Conservation (phyloP, 2,329 filamentous ascomycete genomes). For the Diaporthe citrichinensis region DNA sequence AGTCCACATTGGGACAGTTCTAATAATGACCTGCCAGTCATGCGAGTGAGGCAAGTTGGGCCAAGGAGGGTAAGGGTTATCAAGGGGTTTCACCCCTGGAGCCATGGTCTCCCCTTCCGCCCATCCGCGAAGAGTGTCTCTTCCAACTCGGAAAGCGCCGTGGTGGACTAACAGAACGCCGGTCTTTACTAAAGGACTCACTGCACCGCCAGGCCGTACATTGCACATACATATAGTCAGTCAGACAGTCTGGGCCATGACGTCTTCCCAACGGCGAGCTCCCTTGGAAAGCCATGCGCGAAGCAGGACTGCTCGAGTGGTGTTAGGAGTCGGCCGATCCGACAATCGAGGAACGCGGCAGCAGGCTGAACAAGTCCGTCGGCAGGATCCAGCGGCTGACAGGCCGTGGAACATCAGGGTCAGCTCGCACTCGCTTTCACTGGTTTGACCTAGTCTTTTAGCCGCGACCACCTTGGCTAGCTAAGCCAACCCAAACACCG, state of each 20-base stretch:
- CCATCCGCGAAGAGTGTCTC: not conserved
- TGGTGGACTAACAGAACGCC: no score
- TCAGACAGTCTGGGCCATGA: no score
- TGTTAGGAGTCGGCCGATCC: not conserved
- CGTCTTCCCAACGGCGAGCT: not conserved
- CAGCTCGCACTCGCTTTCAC: constrained; percentile 21
- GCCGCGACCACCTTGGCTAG: not conserved
- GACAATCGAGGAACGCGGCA: not conserved
- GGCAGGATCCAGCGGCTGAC: constrained; percentile 1
- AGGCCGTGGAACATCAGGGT: not conserved
- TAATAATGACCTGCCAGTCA: not conserved
- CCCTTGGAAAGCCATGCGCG: not conserved
- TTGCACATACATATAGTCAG: no score
- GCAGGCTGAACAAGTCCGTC: not conserved
- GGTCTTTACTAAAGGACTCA: no score
- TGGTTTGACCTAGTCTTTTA: not conserved
- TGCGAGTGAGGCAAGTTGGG: not conserved
- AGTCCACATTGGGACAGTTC: not conserved
- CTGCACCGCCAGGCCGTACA: no score
- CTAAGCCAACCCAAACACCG: not conserved
- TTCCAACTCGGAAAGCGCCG: not conserved
- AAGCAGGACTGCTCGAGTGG: not conserved
- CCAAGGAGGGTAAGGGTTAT: constrained; percentile 1
- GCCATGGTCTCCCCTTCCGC: not conserved
- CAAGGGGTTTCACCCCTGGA: not conserved